Evolutionary conservation across 768 basidiomycete species (phyloP), one percentile per base, ranked within the genome.

Genomic region (Rossbeevera mucosa): DNA sequence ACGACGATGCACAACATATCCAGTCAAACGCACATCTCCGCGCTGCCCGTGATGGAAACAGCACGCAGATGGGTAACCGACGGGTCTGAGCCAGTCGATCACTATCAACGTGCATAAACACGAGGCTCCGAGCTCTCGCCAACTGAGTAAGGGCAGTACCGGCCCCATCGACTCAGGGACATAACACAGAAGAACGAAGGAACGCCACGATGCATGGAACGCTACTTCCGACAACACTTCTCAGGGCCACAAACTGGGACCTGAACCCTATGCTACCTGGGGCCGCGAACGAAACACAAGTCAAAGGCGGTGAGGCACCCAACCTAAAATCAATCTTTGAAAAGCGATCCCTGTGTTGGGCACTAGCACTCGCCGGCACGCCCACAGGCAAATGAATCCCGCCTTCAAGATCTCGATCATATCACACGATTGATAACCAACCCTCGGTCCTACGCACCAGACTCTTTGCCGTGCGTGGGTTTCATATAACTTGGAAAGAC

Each of bases 151-250:
- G n/a, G n/a, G n/a, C n/a, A n/a, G n/a, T n/a, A n/a, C n/a, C n/a
- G n/a, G n/a, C n/a, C n/a, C n/a, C n/a, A n/a, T 28, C 33, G 50
- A 30, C 7, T 50, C 30, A 13, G 13, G 36, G 36, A 18, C 18
- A 38, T 5, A 26, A 18, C 18, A 38, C 3, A 26, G 28, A 16
- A 42, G 41, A 31, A 36, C 18, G 40, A 60, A 47, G 42, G 47
- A 51, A 47, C 48, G 52, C 48, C 52, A 58, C 48, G 36, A 49
- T 47, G 47, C 49, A 33, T 2, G 46, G 13, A 20, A 38, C 36
- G 36, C 47, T 44, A n/a, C 46, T 41, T 22, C 38, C 44, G 24
- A 38, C n/a, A 38, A 38, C 18, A 38, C 9, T 9, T 4, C 4
- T n/a, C 33, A 4, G 33, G 33, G 33, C n/a, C 8, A n/a, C 33